Evolutionary conservation across 768 basidiomycete genomes (phyloP).

Genomic region (Erythrobasidium yunnanense): DNA sequence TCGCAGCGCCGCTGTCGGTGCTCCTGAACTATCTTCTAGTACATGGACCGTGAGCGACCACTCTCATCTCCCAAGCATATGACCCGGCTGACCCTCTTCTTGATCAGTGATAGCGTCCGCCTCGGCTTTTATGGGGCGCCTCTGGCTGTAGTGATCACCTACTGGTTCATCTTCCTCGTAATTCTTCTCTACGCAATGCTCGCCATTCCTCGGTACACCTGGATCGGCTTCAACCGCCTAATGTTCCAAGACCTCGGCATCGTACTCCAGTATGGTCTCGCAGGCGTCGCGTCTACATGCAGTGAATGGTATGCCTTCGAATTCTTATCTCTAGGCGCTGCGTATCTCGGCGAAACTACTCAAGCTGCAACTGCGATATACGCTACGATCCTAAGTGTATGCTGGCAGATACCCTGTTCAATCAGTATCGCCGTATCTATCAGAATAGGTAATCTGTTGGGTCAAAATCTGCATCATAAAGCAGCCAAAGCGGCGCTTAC

Average conservation of each 20-base stretch:
- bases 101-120: background rate
- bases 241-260: slow-evolving; percentile 16
- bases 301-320: background rate
- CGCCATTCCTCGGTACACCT: slow-evolving; percentile 11
- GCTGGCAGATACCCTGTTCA: slow-evolving; percentile 22
- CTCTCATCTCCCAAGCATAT: background rate
- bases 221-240: background rate
- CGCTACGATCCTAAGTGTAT: background rate
- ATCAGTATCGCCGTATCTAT: slow-evolving; percentile 11
- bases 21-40: slow-evolving; percentile 3
- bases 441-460: slow-evolving; percentile 8
- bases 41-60: background rate
- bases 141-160: background rate
- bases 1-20: background rate
- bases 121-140: slow-evolving; percentile 12
- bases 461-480: background rate
- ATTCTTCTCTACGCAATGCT: background rate
- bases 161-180: slow-evolving; percentile 4
- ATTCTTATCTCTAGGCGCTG: slow-evolving; percentile 6
- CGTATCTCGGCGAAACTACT: background rate
- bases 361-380: slow-evolving; percentile 13
- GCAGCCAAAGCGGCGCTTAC: slow-evolving; percentile 1
- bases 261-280: slow-evolving; percentile 10
- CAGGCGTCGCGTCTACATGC: slow-evolving; percentile 12
- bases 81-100: background rate